These are phyloP conservation scores for Salisapilia sapeloensis DNA, from an alignment of 352 stramenopile genomes.

Conservation along the genomic window DNA sequence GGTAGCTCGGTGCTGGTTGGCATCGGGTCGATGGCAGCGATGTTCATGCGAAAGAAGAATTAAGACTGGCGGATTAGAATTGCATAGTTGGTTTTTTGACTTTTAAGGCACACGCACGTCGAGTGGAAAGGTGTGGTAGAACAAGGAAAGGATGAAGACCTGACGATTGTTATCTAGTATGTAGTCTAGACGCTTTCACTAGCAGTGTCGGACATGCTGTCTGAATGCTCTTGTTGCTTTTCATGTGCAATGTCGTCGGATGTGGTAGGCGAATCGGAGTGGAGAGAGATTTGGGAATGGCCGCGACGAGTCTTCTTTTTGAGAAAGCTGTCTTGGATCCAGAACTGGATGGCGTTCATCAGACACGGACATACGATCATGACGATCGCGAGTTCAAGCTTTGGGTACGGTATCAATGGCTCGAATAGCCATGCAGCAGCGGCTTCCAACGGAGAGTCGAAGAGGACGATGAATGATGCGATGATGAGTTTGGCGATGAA, in stretches of 20 bases:
- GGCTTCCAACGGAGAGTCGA: conserved; percentile 39
- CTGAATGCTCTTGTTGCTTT: too few relatives aligned
- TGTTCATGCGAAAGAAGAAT: conserved; percentile 52
- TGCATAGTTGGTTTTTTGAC: too few relatives aligned
- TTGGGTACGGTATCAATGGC: conserved; percentile 40
- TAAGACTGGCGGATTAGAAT: too few relatives aligned
- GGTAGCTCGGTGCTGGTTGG: conserved; percentile 22
- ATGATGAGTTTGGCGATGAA: conserved; percentile 67
- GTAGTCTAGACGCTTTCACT: too few relatives aligned
- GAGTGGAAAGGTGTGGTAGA: too few relatives aligned
- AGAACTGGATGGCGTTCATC: conserved; percentile 83
- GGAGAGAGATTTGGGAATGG: conserved; percentile 10
- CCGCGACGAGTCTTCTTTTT: conserved; percentile 56
- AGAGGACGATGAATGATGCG: conserved; percentile 44
- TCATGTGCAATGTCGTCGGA: too few relatives aligned
- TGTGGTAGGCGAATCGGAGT: too few relatives aligned
- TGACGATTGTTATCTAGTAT: too few relatives aligned
- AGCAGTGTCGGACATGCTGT: too few relatives aligned
- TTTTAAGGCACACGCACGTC: too few relatives aligned
- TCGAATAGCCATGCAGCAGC: conserved; percentile 51
- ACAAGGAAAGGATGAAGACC: too few relatives aligned
- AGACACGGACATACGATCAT: conserved; percentile 80
- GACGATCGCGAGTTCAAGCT: conserved; percentile 61
- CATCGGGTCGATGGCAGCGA: conserved; percentile 24
- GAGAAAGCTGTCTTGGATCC: conserved; percentile 82